Percentiles rank a stretch among this genome's conserved stretches.
phyloP scores from a whole-genome alignment of 73 alveolate genomes.

The Halteria grandinella region DNA sequence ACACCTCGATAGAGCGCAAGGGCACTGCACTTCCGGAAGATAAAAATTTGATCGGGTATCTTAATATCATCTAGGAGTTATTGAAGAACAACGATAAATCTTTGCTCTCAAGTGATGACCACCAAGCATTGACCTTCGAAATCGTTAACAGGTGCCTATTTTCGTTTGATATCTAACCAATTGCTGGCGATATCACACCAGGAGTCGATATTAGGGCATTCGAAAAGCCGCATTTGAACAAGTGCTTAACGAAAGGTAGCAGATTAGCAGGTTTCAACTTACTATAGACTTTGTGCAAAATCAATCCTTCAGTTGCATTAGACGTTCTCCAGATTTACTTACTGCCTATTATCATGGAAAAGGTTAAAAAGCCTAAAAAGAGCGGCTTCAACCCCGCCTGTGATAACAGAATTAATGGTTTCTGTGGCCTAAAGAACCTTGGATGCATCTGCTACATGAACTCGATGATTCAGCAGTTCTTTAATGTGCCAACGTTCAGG shows the following conservation, averaged over 20 bases:
- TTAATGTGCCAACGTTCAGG: slow-evolving; percentile 79
- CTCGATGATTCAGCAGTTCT: slow-evolving; percentile 78
- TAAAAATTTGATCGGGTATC: slow-evolving; percentile 8
- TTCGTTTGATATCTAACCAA: slow-evolving; percentile 2
- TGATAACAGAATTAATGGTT: slow-evolving; percentile 76
- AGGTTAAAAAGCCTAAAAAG: slow-evolving; percentile 47
- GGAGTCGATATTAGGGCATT: not conserved
- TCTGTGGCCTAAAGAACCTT: slow-evolving; percentile 72
- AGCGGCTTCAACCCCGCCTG: slow-evolving; percentile 50
- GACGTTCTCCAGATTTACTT: slow-evolving; percentile 12
- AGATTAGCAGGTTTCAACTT: slow-evolving; percentile 28
- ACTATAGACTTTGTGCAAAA: not conserved
- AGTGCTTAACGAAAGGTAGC: slow-evolving; percentile 9
- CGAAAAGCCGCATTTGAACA: slow-evolving; percentile 27
- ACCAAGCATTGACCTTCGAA: not conserved
- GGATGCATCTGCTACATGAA: slow-evolving; percentile 85
- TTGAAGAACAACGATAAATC: slow-evolving; percentile 2
- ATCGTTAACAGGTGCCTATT: slow-evolving; percentile 19
- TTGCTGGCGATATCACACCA: slow-evolving; percentile 2
- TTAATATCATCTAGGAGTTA: not conserved
- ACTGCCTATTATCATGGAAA: slow-evolving; percentile 25
- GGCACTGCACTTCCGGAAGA: slow-evolving; percentile 13
- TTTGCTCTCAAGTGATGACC: not conserved
- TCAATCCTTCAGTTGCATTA: not conserved
- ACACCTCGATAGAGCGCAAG: slow-evolving; percentile 14